These are phyloP conservation scores for Phaeotremella skinneri DNA, from an alignment of 768 basidiomycete species.

Conservation along the genomic window DNA sequence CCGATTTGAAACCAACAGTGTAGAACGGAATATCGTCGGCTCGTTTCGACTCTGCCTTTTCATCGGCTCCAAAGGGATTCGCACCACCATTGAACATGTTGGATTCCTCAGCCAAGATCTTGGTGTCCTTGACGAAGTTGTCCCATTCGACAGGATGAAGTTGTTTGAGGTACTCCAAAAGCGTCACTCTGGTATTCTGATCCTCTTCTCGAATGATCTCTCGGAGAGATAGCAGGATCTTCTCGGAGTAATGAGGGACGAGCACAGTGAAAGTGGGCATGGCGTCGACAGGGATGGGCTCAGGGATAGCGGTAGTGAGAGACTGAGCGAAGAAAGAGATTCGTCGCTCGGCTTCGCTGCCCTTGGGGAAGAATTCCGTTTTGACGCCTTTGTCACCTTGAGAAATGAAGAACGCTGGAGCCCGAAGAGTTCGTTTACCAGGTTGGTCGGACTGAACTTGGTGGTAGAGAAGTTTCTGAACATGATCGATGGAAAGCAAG, in stretches of 20 bases:
- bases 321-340: slow-evolving; percentile 99
- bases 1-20: slow-evolving; percentile 98
- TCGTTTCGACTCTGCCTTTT: slow-evolving; percentile 70
- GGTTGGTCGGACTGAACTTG: slow-evolving; percentile 88
- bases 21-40: slow-evolving; percentile 94
- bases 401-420: slow-evolving; percentile 96
- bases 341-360: slow-evolving; percentile 92
- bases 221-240: slow-evolving; percentile 92
- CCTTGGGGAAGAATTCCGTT: slow-evolving; percentile 86
- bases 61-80: slow-evolving; percentile 65
- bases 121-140: slow-evolving; percentile 99
- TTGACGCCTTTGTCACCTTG: slow-evolving; percentile 85
- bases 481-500: slow-evolving; percentile 95
- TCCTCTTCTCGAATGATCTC: slow-evolving; percentile 99
- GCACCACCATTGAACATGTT: slow-evolving; percentile 69
- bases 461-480: slow-evolving; percentile 95
- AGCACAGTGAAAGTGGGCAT: slow-evolving; percentile 99
- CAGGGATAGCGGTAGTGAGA: slow-evolving; percentile 88
- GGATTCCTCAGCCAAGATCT: slow-evolving; percentile 95
- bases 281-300: slow-evolving; percentile 92
- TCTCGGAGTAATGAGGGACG: slow-evolving; percentile 98
- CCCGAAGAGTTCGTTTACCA: slow-evolving; percentile 85
- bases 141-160: slow-evolving; percentile 98
- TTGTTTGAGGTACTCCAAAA: slow-evolving; percentile 97
- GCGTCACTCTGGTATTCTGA: slow-evolving; percentile 92